A percentile compares a stretch with the other conserved stretches of the same genome.
Conservation (phyloP, 108 stramenopile species). For the Conticribra weissflogii region DNA sequence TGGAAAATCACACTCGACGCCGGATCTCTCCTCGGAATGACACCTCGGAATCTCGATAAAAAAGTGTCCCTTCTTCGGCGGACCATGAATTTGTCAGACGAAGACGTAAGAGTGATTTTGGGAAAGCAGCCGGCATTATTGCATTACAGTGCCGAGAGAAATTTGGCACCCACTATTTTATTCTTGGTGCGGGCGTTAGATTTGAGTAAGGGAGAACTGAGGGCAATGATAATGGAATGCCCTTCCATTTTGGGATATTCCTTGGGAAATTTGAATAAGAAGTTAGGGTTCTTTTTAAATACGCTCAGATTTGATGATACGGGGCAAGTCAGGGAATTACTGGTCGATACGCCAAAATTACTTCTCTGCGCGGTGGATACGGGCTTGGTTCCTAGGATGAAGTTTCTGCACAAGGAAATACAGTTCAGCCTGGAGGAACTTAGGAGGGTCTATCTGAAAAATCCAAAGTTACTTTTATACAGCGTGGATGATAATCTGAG, state of each 20-base stretch:
- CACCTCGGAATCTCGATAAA: conserved; percentile 60
- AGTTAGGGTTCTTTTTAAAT: conserved; percentile 65
- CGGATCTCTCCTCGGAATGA: conserved; percentile 72
- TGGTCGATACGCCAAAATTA: conserved; percentile 64
- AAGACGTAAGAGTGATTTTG: conserved; percentile 63
- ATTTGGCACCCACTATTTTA: conserved; percentile 66
- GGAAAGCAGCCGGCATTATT: conserved; percentile 62
- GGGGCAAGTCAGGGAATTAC: conserved; percentile 53
- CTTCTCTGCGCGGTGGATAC: conserved; percentile 58
- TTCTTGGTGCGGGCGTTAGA: conserved; percentile 63
- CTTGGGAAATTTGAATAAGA: conserved; percentile 56
- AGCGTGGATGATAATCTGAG: conserved; percentile 71
- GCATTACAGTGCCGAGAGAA: conserved; percentile 66
- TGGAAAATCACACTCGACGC: conserved; percentile 79
- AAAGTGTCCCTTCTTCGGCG: conserved; percentile 63
- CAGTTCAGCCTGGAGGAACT: conserved; percentile 59
- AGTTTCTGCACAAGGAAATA: conserved; percentile 66
- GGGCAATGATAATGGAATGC: conserved; percentile 54
- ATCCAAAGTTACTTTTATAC: conserved; percentile 69
- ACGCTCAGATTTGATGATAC: conserved; percentile 56
- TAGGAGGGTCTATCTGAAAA: conserved; percentile 53
- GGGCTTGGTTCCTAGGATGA: conserved; percentile 62
- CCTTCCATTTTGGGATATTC: conserved; percentile 74
- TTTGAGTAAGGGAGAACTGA: conserved; percentile 59
- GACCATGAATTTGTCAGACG: conserved; percentile 65